phyloP scores from a whole-genome alignment of 2,329 filamentous ascomycete species.

The Penicillium thymicola region DNA sequence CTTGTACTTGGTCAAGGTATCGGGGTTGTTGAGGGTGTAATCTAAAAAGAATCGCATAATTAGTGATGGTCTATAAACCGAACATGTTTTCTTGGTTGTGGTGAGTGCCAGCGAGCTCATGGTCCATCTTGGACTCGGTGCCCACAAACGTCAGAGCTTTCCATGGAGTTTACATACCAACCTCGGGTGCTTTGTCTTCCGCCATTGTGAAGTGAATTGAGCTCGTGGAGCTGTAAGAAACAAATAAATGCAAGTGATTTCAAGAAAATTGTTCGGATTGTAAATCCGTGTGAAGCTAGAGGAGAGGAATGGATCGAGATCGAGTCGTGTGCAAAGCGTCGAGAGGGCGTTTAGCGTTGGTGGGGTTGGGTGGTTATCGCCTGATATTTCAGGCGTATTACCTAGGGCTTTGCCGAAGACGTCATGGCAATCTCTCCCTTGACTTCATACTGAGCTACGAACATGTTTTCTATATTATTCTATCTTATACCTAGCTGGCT shows the following conservation, averaged over 20 bases:
- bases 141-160: conserved; percentile 37
- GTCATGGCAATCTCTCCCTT: conserved; percentile 15
- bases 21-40: conserved; percentile 84
- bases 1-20: conserved; percentile 99
- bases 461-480: background rate
- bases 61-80: conserved; percentile 15
- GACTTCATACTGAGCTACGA: conserved; percentile 5
- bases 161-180: conserved; percentile 38
- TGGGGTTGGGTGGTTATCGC: conserved; percentile 25
- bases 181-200: conserved; percentile 38
- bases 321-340: conserved; percentile 31
- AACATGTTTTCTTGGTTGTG: background rate
- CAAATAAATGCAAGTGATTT: conserved; percentile 16
- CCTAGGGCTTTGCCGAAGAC: conserved; percentile 26
- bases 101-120: conserved; percentile 23
- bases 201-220: conserved; percentile 36
- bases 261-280: conserved; percentile 15
- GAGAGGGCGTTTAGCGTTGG: conserved; percentile 23
- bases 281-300: conserved; percentile 21
- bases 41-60: conserved; percentile 51
- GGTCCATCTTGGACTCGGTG: conserved; percentile 15
- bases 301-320: conserved; percentile 24
- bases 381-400: conserved; percentile 15
- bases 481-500: background rate
- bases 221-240: conserved; percentile 26